Percentiles rank a stretch among this genome's conserved stretches.
Evolutionary conservation across 2,329 filamentous ascomycete species (phyloP).

Genomic region (Aspergillus caelatus): DNA sequence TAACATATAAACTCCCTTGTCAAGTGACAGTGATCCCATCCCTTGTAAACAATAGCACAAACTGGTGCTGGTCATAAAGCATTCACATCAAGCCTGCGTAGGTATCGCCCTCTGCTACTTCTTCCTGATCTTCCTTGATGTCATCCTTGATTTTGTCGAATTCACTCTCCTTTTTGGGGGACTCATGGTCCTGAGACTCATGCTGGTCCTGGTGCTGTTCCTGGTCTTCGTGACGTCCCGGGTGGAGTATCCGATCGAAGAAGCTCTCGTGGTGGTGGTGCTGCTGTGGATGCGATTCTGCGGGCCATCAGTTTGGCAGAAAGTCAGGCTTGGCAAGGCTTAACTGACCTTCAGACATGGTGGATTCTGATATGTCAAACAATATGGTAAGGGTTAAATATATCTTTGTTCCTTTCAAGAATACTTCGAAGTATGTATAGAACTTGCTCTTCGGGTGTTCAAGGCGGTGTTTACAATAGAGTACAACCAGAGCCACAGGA

Average conservation of each 20-base stretch:
- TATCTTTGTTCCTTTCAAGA: neutral
- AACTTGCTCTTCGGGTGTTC: neutral
- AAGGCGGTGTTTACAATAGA: neutral
- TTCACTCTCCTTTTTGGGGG: neutral
- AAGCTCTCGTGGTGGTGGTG: neutral
- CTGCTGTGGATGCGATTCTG: neutral
- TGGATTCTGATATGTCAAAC: neutral
- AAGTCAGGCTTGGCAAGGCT: neutral
- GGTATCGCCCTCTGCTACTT: neutral
- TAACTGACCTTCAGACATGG: neutral
- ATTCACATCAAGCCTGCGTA: neutral
- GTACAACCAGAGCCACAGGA: neutral
- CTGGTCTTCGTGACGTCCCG: neutral
- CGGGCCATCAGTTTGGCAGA: neutral
- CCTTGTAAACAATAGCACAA: neutral
- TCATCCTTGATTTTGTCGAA: neutral
- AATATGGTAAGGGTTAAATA: neutral
- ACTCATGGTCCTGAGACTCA: neutral
- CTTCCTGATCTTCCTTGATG: neutral
- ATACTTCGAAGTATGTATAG: neutral
- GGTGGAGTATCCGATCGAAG: constrained; percentile 1
- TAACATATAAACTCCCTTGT: neutral
- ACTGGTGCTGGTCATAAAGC: neutral
- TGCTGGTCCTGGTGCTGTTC: neutral
- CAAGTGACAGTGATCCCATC: neutral